These are phyloP conservation scores for Rhinocladiella similis DNA, from an alignment of 2,329 filamentous ascomycete genomes.

Conservation along the genomic window DNA sequence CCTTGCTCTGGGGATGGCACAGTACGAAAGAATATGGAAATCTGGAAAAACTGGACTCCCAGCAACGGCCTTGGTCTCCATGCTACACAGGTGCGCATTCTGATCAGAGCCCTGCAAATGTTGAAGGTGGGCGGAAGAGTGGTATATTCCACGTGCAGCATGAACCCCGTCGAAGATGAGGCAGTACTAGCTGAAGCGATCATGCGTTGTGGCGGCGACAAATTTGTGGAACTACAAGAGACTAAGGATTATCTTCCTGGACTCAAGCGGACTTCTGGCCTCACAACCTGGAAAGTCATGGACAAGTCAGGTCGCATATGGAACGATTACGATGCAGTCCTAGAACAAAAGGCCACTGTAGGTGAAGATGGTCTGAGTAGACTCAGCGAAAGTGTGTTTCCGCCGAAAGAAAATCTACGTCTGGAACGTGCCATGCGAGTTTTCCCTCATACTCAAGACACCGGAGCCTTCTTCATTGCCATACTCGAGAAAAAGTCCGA, in stretches of 20 bases:
- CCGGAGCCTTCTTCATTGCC: constrained; percentile 95
- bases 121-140: constrained; percentile 92
- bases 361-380: constrained; percentile 62
- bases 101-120: constrained; percentile 91
- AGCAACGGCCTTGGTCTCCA: constrained; percentile 85
- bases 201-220: constrained; percentile 79
- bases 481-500: constrained; percentile 90
- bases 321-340: constrained; percentile 78
- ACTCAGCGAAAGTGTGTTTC: constrained; percentile 81
- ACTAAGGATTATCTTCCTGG: constrained; percentile 75
- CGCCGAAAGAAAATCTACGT: constrained; percentile 66
- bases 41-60: constrained; percentile 95
- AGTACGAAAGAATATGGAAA: constrained; percentile 83
- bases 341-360: constrained; percentile 62
- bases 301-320: constrained; percentile 80
- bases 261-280: constrained; percentile 73
- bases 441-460: constrained; percentile 94
- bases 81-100: constrained; percentile 81
- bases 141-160: constrained; percentile 97
- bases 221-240: constrained; percentile 81
- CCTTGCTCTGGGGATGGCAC: constrained; percentile 97
- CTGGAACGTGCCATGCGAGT: constrained; percentile 90
- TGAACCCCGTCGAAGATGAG: constrained; percentile 98
- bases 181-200: constrained; percentile 86
- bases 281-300: constrained; percentile 87